phyloP scores from a whole-genome alignment of 345 rosid genomes.

The Camelina neglecta region DNA sequence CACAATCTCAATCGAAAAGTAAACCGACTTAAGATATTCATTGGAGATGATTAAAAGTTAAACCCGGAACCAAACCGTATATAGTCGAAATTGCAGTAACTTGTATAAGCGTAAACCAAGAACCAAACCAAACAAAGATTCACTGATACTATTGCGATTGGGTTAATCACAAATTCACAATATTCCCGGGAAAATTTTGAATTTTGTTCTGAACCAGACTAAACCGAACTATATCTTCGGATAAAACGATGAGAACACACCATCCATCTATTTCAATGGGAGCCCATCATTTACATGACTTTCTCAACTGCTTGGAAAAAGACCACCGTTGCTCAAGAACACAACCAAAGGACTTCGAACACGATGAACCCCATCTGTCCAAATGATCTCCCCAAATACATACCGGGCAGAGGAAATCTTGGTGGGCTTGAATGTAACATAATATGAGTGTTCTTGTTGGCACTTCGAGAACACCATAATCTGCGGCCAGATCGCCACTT shows the following conservation, averaged over 20 bases:
- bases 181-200: too few relatives aligned
- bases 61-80: background rate
- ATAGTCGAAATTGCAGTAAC: background rate
- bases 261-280: background rate
- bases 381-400: constrained; percentile 67
- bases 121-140: background rate
- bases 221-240: background rate
- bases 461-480: constrained; percentile 51
- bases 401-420: constrained; percentile 56
- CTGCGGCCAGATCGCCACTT: constrained; percentile 64
- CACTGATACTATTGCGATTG: background rate
- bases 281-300: background rate
- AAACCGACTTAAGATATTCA: background rate
- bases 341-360: constrained; percentile 72
- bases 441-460: constrained; percentile 49
- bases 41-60: background rate
- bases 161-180: too few relatives aligned
- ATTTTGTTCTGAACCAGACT: too few relatives aligned
- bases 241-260: background rate
- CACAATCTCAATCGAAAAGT: background rate
- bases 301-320: background rate
- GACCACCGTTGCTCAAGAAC: constrained; percentile 35
- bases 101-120: background rate
- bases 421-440: constrained; percentile 53
- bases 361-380: constrained; percentile 64